Conservation (phyloP, 371 early-diverging fungal species). For the Rhizopus microsporus region DNA sequence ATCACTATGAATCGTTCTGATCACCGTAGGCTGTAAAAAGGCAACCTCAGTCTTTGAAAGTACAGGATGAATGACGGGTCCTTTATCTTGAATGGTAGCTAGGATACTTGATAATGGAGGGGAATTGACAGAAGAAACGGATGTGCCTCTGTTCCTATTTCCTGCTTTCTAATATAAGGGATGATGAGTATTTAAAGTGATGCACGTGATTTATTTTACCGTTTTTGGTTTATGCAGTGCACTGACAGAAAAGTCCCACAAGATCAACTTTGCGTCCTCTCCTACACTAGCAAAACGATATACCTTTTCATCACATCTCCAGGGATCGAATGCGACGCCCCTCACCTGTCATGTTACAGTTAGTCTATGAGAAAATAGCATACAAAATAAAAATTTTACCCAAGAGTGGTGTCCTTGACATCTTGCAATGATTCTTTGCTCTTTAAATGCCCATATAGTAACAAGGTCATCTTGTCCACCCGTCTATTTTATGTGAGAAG, state of each 20-base stretch:
- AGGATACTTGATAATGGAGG: slow-evolving; percentile 30
- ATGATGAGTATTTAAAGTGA: neutral
- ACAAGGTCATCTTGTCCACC: slow-evolving; percentile 97
- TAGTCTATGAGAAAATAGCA: too few species aligned
- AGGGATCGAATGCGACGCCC: slow-evolving; percentile 88
- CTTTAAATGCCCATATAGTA: slow-evolving; percentile 86
- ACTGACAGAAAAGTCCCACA: slow-evolving; percentile 92
- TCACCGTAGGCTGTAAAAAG: slow-evolving; percentile 78
- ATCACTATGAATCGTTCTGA: slow-evolving; percentile 72
- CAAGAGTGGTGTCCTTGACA: slow-evolving; percentile 96
- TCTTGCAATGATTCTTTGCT: slow-evolving; percentile 79
- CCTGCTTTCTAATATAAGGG: slow-evolving; percentile 20
- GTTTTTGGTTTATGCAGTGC: slow-evolving; percentile 74
- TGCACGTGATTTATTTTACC: slow-evolving; percentile 37
- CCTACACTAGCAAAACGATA: slow-evolving; percentile 92
- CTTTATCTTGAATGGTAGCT: slow-evolving; percentile 21
- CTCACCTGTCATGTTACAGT: slow-evolving; percentile 52
- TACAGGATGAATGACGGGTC: slow-evolving; percentile 58
- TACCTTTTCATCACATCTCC: slow-evolving; percentile 78
- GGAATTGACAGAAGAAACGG: slow-evolving; percentile 38
- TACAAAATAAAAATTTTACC: slow-evolving; percentile 38
- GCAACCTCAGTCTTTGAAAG: slow-evolving; percentile 72
- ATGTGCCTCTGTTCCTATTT: slow-evolving; percentile 37
- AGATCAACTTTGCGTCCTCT: slow-evolving; percentile 81
- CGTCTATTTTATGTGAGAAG: slow-evolving; percentile 33